phyloP scores from a whole-genome alignment of 202 grass and related monocot genomes.

The Hordeum pubiflorum region DNA sequence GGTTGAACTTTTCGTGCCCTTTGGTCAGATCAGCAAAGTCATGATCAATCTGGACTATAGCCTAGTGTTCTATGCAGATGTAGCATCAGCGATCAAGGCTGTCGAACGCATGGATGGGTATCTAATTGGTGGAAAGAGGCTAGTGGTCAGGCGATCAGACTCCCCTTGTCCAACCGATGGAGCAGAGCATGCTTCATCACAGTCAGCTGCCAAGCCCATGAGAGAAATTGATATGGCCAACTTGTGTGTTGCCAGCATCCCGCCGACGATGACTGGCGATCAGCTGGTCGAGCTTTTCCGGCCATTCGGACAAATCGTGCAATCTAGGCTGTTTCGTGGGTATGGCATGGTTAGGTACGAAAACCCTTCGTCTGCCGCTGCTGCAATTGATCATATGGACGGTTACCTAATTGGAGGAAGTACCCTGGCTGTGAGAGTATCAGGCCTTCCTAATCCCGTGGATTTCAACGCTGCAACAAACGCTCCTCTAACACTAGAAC shows the following conservation, averaged over 20 bases:
- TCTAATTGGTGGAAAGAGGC: constrained; percentile 30
- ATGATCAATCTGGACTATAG: constrained; percentile 22
- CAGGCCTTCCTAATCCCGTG: background rate
- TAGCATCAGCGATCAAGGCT: constrained; percentile 11
- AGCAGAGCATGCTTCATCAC: constrained; percentile 2
- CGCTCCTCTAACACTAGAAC: background rate
- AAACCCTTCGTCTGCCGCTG: constrained; percentile 35
- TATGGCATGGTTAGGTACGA: constrained; percentile 47
- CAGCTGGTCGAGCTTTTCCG: constrained; percentile 50
- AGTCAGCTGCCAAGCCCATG: constrained; percentile 10
- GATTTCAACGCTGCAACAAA: constrained; percentile 3
- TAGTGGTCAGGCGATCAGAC: constrained; percentile 28
- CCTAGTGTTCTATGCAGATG: constrained; percentile 34
- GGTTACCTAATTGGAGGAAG: constrained; percentile 56
- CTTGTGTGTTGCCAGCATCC: constrained; percentile 38
- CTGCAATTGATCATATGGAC: constrained; percentile 33
- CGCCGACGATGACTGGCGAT: constrained; percentile 24
- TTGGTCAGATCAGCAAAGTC: constrained; percentile 41
- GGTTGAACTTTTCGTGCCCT: constrained; percentile 32
- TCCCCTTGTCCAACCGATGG: constrained; percentile 1
- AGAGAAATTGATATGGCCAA: constrained; percentile 52
- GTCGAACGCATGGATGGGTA: constrained; percentile 32
- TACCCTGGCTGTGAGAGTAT: constrained; percentile 39
- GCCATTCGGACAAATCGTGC: constrained; percentile 47
- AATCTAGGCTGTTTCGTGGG: constrained; percentile 27